Evolutionary conservation across 1,284 basidiomycete species (phyloP).

Genomic region (Rhodotorula sp.): DNA sequence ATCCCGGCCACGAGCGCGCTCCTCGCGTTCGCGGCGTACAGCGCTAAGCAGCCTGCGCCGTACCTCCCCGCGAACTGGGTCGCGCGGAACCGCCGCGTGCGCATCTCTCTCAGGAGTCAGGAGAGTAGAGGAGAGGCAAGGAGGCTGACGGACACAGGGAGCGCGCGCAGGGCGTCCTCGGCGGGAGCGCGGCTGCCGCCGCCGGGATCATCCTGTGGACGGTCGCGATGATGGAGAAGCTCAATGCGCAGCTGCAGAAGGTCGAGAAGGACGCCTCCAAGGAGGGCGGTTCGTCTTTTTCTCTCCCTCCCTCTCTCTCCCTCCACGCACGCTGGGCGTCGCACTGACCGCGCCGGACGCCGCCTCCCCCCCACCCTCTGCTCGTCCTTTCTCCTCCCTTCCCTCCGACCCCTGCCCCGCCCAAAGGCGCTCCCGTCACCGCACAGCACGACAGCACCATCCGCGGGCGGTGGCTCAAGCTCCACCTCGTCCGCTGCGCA

Average conservation of each 20-base stretch:
- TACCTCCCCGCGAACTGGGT: constrained; percentile 17
- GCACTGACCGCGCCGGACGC: no score
- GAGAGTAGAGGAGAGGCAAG: background rate
- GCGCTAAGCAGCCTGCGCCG: background rate
- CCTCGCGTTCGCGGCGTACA: constrained; percentile 6
- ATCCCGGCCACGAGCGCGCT: background rate
- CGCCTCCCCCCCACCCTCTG: background rate
- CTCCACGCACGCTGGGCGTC: no score
- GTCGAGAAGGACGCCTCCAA: constrained; percentile 1
- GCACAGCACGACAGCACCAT: background rate
- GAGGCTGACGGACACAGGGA: no score
- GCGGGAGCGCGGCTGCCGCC: background rate
- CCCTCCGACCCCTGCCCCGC: no score
- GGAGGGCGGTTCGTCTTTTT: background rate
- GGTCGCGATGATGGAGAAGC: background rate
- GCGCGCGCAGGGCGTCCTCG: constrained; percentile 7
- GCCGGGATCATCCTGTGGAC: constrained; percentile 8
- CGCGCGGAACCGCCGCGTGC: constrained; percentile 14
- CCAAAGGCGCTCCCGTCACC: background rate
- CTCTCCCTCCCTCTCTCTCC: no score
- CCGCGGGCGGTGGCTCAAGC: background rate
- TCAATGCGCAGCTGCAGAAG: constrained; percentile 6
- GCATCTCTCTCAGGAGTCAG: background rate
- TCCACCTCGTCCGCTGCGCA: constrained; percentile 1
- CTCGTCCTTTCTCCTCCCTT: background rate